Conservation (phyloP, 2,329 filamentous ascomycete species). For the Sarocladiaceae sp. region DNA sequence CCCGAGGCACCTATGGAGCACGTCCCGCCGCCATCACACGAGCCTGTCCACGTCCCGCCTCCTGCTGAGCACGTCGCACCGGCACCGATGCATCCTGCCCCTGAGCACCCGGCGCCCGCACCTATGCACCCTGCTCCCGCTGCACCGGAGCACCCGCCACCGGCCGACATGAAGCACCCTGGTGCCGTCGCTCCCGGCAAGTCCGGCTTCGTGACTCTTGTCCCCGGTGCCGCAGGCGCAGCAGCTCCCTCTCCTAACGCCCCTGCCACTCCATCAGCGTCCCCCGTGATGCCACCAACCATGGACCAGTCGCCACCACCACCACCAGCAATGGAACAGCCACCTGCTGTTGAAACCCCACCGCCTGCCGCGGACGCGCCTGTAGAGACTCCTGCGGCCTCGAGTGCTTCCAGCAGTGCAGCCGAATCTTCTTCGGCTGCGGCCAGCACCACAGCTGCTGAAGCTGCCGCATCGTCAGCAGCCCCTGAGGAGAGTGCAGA, state of each 20-base stretch:
- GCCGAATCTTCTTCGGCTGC: not conserved
- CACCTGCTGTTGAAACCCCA: not conserved
- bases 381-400: not conserved
- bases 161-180: not conserved
- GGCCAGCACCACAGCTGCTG: not conserved
- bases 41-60: not conserved
- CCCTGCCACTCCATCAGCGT: not conserved
- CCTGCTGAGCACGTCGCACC: not conserved
- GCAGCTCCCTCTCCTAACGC: not conserved
- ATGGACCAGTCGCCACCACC: constrained; percentile 4
- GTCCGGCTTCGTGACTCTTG: constrained; percentile 8
- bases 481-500: not conserved
- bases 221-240: not conserved
- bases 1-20: not conserved
- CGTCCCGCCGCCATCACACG: not conserved
- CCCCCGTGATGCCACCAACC: not conserved
- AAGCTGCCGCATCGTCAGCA: not conserved
- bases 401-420: not conserved
- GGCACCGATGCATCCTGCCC: not conserved
- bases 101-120: not conserved
- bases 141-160: not conserved
- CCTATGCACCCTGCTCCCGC: constrained; percentile 6
- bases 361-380: not conserved
- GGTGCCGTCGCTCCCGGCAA: not conserved
- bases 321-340: not conserved